Base-by-base conservation (phyloP, 352 stramenopile genomes). In the Elongisporangium prolatum region DNA sequence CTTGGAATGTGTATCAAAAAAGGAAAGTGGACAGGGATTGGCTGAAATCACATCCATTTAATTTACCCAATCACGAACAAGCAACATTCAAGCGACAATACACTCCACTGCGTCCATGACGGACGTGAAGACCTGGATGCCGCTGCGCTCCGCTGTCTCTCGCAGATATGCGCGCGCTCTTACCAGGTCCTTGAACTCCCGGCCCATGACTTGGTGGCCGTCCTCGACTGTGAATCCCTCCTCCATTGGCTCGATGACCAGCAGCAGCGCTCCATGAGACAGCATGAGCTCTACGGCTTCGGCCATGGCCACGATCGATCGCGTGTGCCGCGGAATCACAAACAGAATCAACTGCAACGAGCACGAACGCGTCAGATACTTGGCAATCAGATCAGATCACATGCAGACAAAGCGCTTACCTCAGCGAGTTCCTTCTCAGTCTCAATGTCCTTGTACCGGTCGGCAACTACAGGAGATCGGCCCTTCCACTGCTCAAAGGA, bases 241-340 rank as follows among this genome's bases (percentile, higher is more conserved):
- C 16, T 72, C 62, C 25, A 89, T 64, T 3, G 80, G 74, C 55
- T 95, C 83, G 22, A 95, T 78, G 53, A 93, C 85, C 13, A 95
- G 71, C 61, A 95, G 70, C 55, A 95, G 66, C 4, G 80, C 85
- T 60, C 77, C 69, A 54, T 74, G 71, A 38, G 72, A 88, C 21
- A 74, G 84, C 20, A 95, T 75, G 2, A 95, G 69, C 65, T 89
- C 80, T 9, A 93, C 76, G 1, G 85, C 80, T 50, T 95, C 83
- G 0, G 82, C 89, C 85, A 95, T 95, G 14, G 83, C 79, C 0
- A 80, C 83, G 55, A 95, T 95, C 3, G 83, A 88, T 7, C 85
- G 77, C 21, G 81, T 66, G 50, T 85, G 73, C 38, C 73, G 71
- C 6, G 85, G 83, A 48, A 95, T 93, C 38, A 95, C 83, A 48